phyloP scores from a whole-genome alignment of 768 basidiomycete genomes.

The Pulveroboletus frians region DNA sequence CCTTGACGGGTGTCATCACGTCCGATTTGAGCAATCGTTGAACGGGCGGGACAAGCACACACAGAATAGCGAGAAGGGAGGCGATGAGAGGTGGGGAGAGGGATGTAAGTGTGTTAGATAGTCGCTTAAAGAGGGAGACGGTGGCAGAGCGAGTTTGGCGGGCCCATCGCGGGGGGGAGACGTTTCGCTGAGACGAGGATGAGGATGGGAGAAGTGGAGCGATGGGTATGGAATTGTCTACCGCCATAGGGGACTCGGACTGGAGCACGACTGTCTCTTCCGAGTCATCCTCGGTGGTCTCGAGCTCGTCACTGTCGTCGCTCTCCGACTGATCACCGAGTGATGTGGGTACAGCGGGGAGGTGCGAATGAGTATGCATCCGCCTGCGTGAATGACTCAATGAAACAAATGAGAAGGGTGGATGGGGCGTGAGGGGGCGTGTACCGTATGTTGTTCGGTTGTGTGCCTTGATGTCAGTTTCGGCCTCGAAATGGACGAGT shows the following conservation, averaged over 20 bases:
- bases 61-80: conserved; percentile 62
- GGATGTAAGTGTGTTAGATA: conserved; percentile 37
- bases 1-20: no score
- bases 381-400: no score
- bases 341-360: conserved; percentile 19
- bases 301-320: conserved; percentile 13
- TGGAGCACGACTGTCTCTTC: conserved; percentile 16
- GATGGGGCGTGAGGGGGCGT: conserved; percentile 5
- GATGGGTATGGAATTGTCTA: conserved; percentile 3
- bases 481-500: conserved; percentile 11
- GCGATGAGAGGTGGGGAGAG: conserved; percentile 91
- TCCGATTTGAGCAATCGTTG: conserved; percentile 43
- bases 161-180: conserved; percentile 5
- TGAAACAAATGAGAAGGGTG: no score
- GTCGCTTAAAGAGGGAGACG: neutral
- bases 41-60: conserved; percentile 66
- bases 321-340: conserved; percentile 26
- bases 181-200: neutral
- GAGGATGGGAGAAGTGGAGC: neutral
- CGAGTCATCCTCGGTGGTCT: conserved; percentile 17
- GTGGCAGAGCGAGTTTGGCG: neutral
- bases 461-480: neutral
- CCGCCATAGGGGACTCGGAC: conserved; percentile 11
- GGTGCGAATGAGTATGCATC: neutral
- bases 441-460: neutral